Base-by-base conservation (phyloP, 1,284 basidiomycete genomes). In the Ceratobasidium sp. region DNA sequence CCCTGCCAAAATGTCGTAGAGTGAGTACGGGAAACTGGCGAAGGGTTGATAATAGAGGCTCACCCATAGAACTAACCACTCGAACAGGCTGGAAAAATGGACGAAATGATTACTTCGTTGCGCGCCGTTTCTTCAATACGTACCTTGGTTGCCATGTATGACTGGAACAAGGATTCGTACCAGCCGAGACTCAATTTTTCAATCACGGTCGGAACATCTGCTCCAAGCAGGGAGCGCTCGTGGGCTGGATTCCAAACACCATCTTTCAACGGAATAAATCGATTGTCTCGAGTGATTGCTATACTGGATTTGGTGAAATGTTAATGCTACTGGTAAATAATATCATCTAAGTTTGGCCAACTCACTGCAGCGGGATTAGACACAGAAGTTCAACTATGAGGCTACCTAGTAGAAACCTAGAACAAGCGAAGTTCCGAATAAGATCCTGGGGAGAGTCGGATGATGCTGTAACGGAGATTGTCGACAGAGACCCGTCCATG, bases 21-120 rank as follows among this genome's bases (percentile, higher is more conserved):
- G 33, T 46, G 46, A 27, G 12, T 18, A 16, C 8, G 38, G 38
- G 38, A 41, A 41, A 41, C 38, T 41, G 38, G 38, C 38, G 38
- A 6, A 41, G 38, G 38, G 10, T 41, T 10, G 38, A 41, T 41
- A 41, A 41, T 41, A 41, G 27, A 3, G 10, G 80, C 84, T 71
- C 79, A 83, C 90, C 90, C 90, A 92, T 90, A 0, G 90, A 91
- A 0, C 90, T 90, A 0, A 91, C 89, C 0, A 91, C 90, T 78
- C 86, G 88, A 5, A 91, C 90, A 0, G 89, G 89, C 90, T 79
- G 41, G 38, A 41, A 41, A 41, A 41, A 41, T 41, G 38, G 38
- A 41, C 38, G 38, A 41, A 41, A 41, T 41, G 38, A 41, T 41
- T 41, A 41, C 6, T 41, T 41, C 38, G 10, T 41, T 41, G 38